Evolutionary conservation across 768 basidiomycete genomes (phyloP), one percentile per base, ranked within the genome.

Genomic region (Udeniomyces megalosporus): DNA sequence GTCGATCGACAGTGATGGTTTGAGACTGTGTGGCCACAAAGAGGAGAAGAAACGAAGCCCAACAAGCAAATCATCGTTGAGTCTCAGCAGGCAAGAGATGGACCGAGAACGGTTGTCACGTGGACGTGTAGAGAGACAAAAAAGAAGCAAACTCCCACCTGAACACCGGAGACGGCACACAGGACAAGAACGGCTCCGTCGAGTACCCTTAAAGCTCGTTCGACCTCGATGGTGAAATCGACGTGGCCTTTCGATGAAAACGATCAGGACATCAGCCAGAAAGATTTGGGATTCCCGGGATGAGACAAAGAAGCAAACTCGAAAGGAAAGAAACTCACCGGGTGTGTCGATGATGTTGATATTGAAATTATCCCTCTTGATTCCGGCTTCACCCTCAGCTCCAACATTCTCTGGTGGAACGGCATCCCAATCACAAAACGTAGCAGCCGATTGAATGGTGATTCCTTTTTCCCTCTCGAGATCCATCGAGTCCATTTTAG

Each of bases 401-500:
- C 66, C 67, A 17, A 60, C 60, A 20, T 68, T 32, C 63, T 79
- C 79, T 22, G 83, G 81, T 55, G 83, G 77, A 2, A 76, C 79
- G 0, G 86, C 80, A 60, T 85, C 80, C 95, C 95, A 99, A 71
- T 97, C 93, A 68, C 90, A 93, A 75, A 92, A 99, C 0, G 95
- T 97, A 1, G 95, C 95, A 3, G 95, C 95, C 69, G 88, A 91
- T 75, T 99, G 95, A 66, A 99, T 99, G 35, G 95, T 99, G 69
- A 99, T 99, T 44, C 95, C 95, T 76, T 99, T 97, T 75, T 97
- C 95, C 51, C 93, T 80, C 73, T 99, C 95, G 4, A 99, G 78
- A 66, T 99, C 95, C 95, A 99, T 99, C 68, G 85, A 88, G 74
- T 99, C 95, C 95, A 99, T 99, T 78, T 99, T 99, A 8, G 95